Conservation (phyloP, 345 rosid genomes). For the Durio zibethinus region DNA sequence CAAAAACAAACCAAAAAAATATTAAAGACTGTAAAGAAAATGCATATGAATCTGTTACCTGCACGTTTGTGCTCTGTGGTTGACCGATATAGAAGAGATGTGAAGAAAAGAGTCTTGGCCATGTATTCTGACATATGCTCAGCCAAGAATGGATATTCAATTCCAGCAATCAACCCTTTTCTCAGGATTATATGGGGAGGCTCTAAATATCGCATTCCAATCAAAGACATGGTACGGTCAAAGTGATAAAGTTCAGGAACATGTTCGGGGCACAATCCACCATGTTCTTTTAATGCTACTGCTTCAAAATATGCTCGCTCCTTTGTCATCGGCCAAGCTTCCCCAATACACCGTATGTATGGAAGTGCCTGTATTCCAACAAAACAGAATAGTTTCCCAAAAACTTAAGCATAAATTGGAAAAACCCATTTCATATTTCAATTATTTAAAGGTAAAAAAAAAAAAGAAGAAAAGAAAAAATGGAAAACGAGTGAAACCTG, state of each 20-base stretch:
- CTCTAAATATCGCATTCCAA: conserved; percentile 88
- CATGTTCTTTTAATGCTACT: conserved; percentile 58
- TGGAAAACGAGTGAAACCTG: conserved; percentile 42
- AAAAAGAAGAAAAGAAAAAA: neutral
- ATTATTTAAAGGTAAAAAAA: neutral
- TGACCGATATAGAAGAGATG: conserved; percentile 68
- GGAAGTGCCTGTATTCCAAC: conserved; percentile 71
- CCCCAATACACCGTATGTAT: conserved; percentile 85
- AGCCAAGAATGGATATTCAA: conserved; percentile 69
- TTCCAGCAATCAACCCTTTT: conserved; percentile 86
- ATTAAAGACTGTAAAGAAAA: neutral
- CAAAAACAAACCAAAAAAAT: neutral
- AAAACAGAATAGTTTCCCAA: neutral
- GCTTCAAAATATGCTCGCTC: conserved; percentile 91
- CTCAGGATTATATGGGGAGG: conserved; percentile 93
- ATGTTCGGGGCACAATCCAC: conserved; percentile 60
- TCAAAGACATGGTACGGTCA: conserved; percentile 84
- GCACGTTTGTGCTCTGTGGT: conserved; percentile 77
- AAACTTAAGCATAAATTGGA: neutral
- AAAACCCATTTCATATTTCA: neutral
- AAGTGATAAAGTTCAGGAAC: conserved; percentile 95
- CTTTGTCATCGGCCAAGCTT: conserved; percentile 96
- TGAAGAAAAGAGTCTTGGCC: conserved; percentile 79
- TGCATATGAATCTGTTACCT: conserved; percentile 35
- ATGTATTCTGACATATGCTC: conserved; percentile 78